phyloP scores from a whole-genome alignment of 768 basidiomycete species.

The Gautieria morchelliformis region DNA sequence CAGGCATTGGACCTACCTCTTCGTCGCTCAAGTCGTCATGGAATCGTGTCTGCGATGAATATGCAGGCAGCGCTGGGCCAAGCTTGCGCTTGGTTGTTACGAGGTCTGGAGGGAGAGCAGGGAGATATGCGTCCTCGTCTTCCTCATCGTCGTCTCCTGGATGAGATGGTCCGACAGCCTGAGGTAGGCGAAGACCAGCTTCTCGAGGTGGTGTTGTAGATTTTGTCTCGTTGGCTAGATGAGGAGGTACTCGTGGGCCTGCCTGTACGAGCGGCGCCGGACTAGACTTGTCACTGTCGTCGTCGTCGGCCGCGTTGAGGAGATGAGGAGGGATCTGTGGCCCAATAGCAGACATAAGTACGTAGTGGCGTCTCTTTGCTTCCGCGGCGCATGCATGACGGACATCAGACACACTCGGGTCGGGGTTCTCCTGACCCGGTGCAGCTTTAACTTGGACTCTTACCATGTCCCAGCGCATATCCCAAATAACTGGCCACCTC shows the following conservation, averaged over 20 bases:
- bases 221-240: not conserved
- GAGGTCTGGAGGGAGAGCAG: constrained; percentile 67
- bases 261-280: constrained; percentile 14
- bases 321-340: constrained; percentile 48
- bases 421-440: constrained; percentile 25
- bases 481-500: constrained; percentile 65
- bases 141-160: constrained; percentile 34
- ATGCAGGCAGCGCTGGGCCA: constrained; percentile 45
- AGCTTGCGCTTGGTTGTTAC: constrained; percentile 29
- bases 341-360: constrained; percentile 41
- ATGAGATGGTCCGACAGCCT: constrained; percentile 4
- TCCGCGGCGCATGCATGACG: constrained; percentile 19
- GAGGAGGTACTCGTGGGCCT: constrained; percentile 17
- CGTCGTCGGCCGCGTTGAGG: constrained; percentile 12
- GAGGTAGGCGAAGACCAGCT: constrained; percentile 21
- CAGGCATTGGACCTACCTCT: constrained; percentile 78
- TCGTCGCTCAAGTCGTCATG: constrained; percentile 56
- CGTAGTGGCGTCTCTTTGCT: constrained; percentile 5
- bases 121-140: constrained; percentile 63
- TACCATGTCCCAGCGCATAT: constrained; percentile 35
- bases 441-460: constrained; percentile 20
- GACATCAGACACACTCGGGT: too few relatives aligned
- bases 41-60: constrained; percentile 29
- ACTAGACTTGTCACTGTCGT: constrained; percentile 24
- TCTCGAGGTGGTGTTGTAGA: constrained; percentile 21